These are phyloP conservation scores for Sporothrix pallida DNA, from an alignment of 2,329 filamentous ascomycete genomes.

Conservation along the genomic window DNA sequence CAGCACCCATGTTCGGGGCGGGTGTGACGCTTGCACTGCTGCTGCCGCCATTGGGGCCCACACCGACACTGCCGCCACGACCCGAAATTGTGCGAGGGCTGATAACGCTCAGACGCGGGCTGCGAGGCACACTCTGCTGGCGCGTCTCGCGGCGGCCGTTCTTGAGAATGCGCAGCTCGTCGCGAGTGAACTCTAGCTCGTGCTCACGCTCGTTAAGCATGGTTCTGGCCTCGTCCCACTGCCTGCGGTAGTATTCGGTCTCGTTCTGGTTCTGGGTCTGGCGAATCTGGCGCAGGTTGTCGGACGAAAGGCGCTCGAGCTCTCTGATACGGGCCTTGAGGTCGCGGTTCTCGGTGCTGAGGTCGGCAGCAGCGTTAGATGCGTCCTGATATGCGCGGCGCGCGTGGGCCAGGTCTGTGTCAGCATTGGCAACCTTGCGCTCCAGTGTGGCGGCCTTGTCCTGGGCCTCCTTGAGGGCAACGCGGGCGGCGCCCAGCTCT, in stretches of 20 bases:
- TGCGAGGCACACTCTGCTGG: slow-evolving; percentile 62
- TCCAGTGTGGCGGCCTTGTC: slow-evolving; percentile 49
- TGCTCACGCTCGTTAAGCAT: slow-evolving; percentile 58
- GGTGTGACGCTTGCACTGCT: slow-evolving; percentile 14
- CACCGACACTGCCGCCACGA: slow-evolving; percentile 42
- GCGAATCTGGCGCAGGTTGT: slow-evolving; percentile 56
- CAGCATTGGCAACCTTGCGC: slow-evolving; percentile 46
- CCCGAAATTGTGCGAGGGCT: slow-evolving; percentile 51
- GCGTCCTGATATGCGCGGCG: slow-evolving; percentile 65
- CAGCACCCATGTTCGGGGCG: slow-evolving; percentile 40
- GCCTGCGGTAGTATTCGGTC: slow-evolving; percentile 45
- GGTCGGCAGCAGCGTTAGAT: slow-evolving; percentile 54
- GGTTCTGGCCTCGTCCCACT: slow-evolving; percentile 51
- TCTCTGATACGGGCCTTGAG: slow-evolving; percentile 52
- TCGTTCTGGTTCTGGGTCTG: slow-evolving; percentile 51
- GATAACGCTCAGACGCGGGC: slow-evolving; percentile 60
- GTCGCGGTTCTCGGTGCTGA: slow-evolving; percentile 54
- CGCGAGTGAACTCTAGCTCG: slow-evolving; percentile 55
- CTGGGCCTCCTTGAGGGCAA: slow-evolving; percentile 49
- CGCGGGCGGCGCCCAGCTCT: slow-evolving; percentile 50
- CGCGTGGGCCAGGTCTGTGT: slow-evolving; percentile 62
- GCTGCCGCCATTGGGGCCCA: slow-evolving; percentile 23
- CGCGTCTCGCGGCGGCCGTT: slow-evolving; percentile 62
- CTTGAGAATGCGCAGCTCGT: slow-evolving; percentile 56
- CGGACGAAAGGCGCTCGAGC: slow-evolving; percentile 51